Base-by-base conservation (phyloP, 2,329 filamentous ascomycete genomes). In the Talaromyces sp. region DNA sequence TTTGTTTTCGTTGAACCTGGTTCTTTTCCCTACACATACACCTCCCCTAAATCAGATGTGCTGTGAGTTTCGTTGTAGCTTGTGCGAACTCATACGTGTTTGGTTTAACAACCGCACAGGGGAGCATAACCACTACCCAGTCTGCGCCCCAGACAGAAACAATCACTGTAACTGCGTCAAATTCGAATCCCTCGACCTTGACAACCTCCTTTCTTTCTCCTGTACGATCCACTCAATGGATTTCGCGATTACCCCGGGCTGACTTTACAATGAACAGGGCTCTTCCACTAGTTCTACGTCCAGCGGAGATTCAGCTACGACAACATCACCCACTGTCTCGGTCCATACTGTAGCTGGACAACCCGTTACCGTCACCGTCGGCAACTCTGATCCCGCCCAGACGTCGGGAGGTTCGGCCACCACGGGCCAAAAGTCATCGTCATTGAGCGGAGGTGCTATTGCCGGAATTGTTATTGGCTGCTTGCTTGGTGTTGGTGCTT, bases 381-480 rank as follows among this genome's bases (percentile, higher is more conserved):
- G 63, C 9, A 63, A 65, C 56, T 56, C 62, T 17, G 46, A 64
- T 1, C 52, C 59, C 13, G 19, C 68, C 2, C 66, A 63, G 3
- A 54, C 69, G 32, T 35, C 68, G 11, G 60, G 63, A 49, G 58
- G 65, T 11, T 61, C 66, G 2, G 56, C 65, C 8, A 59, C 56
- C 38, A 65, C 63, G 21, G 58, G 57, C 13, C 17, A 32, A n/a
- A 58, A 64, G 19, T 71, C 70, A 21, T 65, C 69, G 17, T 66
- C 69, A 13, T 59, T 79, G 38, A 75, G 72, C 38, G 72, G 71
- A 19, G 78, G 78, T 32, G 71, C 73, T 11, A 77, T 80, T 60
- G 77, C 77, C 6, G 78, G 78, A 29, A 74, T 79, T 55, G 75
- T 78, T 4, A 69, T 80, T 29, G 78, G 77, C 60, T 68, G 74